Evolutionary conservation across 2,329 filamentous ascomycete species (phyloP).

Genomic region (Trichoderma endophyticum): DNA sequence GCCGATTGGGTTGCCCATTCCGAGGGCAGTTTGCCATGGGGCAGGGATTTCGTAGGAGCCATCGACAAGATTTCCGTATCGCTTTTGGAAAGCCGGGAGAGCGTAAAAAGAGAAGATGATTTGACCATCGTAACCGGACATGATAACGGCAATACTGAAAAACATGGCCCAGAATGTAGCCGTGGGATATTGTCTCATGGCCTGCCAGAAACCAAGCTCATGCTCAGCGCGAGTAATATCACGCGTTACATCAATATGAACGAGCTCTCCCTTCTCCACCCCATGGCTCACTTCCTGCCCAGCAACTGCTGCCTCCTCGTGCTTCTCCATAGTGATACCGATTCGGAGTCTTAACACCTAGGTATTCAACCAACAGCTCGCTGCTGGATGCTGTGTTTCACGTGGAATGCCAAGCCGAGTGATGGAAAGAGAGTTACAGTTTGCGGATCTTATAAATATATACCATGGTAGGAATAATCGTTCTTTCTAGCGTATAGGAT

Average conservation of each 20-base stretch:
- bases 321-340: background rate
- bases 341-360: background rate
- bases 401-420: background rate
- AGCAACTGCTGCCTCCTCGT: background rate
- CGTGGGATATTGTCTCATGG: constrained; percentile 37
- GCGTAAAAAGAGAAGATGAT: constrained; percentile 40
- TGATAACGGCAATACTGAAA: constrained; percentile 31
- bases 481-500: background rate
- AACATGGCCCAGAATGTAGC: constrained; percentile 31
- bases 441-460: background rate
- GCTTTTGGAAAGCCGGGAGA: constrained; percentile 31
- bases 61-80: constrained; percentile 30
- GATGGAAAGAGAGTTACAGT: background rate
- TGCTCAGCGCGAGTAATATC: constrained; percentile 26
- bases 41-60: constrained; percentile 45
- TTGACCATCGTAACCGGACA: constrained; percentile 35
- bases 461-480: background rate
- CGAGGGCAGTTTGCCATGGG: constrained; percentile 48
- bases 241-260: constrained; percentile 25
- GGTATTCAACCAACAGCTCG: background rate
- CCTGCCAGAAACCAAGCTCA: constrained; percentile 31
- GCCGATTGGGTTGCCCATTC: constrained; percentile 44
- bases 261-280: background rate
- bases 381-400: background rate
- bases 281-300: background rate